Conservation (phyloP, 2,329 filamentous ascomycete genomes). For the Neonectria coccinea region DNA sequence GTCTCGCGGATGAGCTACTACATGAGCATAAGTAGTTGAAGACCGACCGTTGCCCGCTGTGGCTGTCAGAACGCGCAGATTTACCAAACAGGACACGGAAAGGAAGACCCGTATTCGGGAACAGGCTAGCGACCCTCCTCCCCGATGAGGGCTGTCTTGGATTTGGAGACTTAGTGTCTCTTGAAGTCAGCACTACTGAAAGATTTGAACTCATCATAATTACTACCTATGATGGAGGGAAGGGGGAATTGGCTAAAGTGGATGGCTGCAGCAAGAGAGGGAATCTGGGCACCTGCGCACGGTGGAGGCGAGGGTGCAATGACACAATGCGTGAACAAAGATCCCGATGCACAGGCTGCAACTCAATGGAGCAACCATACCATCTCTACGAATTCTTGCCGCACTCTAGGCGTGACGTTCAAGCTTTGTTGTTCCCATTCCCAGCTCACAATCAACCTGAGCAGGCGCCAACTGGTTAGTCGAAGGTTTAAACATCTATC, state of each 20-base stretch:
- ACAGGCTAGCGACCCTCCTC: background rate
- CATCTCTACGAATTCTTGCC: no score
- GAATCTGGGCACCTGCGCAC: background rate
- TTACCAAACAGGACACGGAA: background rate
- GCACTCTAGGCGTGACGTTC: background rate
- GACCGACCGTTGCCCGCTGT: background rate
- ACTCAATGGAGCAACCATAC: no score
- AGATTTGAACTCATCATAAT: background rate
- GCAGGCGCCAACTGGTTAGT: background rate
- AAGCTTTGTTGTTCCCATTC: background rate
- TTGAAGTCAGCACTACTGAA: background rate
- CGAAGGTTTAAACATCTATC: conserved; percentile 8
- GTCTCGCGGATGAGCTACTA: conserved; percentile 76
- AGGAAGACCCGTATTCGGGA: background rate
- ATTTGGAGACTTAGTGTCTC: background rate
- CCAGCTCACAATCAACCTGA: background rate
- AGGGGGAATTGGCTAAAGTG: background rate
- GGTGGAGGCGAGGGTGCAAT: background rate
- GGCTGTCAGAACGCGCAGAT: background rate
- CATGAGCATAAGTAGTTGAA: conserved; percentile 31
- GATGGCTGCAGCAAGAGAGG: no score
- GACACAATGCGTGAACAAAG: background rate
- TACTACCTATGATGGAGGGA: background rate
- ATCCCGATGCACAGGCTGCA: background rate
- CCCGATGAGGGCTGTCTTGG: background rate